Evolutionary conservation across 768 basidiomycete species (phyloP).

Genomic region (Mycena epipterygia): DNA sequence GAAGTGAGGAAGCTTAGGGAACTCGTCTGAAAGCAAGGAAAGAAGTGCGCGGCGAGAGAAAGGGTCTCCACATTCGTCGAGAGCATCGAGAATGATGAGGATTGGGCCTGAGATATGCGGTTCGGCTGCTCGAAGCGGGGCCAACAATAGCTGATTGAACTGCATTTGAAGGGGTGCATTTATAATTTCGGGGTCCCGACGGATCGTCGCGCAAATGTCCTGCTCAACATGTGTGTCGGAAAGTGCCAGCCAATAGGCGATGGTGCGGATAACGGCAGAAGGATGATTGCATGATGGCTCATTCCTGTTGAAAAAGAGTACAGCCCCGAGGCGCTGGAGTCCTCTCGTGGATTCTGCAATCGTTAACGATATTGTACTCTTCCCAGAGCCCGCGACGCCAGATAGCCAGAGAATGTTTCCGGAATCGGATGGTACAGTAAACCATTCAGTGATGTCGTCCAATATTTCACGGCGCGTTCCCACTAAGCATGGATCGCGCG

Average conservation of each 20-base stretch:
- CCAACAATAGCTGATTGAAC: neutral
- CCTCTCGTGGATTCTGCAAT: conserved; percentile 27
- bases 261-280: conserved; percentile 4
- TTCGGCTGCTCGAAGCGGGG: neutral
- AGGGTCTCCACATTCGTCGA: neutral
- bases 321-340: conserved; percentile 34
- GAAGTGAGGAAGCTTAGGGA: neutral
- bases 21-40: neutral
- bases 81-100: neutral
- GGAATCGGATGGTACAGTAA: conserved; percentile 10
- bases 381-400: conserved; percentile 40
- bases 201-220: neutral
- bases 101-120: neutral
- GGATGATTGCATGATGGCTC: too few species aligned
- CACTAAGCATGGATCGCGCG: conserved; percentile 16
- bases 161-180: neutral
- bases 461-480: conserved; percentile 27
- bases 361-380: conserved; percentile 36
- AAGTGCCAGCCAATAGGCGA: conserved; percentile 17
- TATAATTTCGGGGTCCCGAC: neutral
- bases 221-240: neutral
- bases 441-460: conserved; percentile 24
- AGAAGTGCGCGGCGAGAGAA: neutral
- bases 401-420: conserved; percentile 37
- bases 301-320: conserved; percentile 35